Base-by-base conservation (phyloP, 2,329 filamentous ascomycete genomes). In the Emmonsiellopsis sp. region DNA sequence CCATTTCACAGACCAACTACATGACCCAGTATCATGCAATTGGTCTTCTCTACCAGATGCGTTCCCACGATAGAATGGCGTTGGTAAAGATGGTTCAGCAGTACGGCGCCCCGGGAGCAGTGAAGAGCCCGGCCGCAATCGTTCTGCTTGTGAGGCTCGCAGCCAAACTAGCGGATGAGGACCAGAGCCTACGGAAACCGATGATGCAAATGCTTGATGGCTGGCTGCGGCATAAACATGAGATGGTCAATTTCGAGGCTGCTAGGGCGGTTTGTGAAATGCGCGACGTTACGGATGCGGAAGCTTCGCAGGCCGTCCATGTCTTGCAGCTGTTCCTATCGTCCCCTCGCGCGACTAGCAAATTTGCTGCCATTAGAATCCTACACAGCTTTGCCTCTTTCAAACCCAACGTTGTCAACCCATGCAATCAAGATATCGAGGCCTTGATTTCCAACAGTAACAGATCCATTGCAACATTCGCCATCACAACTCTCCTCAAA, bases 81-180 rank as follows among this genome's bases (percentile, higher is more conserved):
- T 75, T 98, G 63, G 92, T 97, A 56, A 98, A 98, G 81, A 97
- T 98, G 93, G 92, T 98, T n/a, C 93, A 98, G 75, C 93, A 98
- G 71, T 97, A 96, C 68, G 90, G 90, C 51, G 85, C 86, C 51
- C 83, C 90, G 13, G 93, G 93, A 55, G 89, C 89, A 9, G 86
- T 97, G 57, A 97, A 96, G 83, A 96, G 88, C 71, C 90, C 93
- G 17, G 88, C 92, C 56, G 93, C 91, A 36, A 86, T 91, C 55
- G 83, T 98, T 49, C 85, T 98, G 82, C 80, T 98, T 32, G 93
- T 98, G 53, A 83, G 93, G 61, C 75, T 98, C 59, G 93, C 93
- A 36, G 88, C 92, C 42, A 93, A 95, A 76, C 78, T 98, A 57
- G 92, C 92, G 34, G 90, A 95, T 69, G 93, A 98, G 67, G 93